Evolutionary conservation across 352 stramenopile genomes (phyloP), one percentile per base, ranked within the genome.

Genomic region (Pythium brachiatum): DNA sequence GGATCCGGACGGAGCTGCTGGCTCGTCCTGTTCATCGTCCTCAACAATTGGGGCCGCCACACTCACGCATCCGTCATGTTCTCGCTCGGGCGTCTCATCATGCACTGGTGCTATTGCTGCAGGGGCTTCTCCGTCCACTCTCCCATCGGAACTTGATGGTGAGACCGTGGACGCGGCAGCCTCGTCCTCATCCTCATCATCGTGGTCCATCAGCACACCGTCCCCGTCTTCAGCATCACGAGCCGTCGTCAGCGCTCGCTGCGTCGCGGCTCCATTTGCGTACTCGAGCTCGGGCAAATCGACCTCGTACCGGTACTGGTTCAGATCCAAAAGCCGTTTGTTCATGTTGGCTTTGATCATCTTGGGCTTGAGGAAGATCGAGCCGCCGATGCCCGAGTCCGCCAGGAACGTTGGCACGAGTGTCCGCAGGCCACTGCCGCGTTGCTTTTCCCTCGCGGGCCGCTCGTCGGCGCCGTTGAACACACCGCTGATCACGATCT

Each of bases 321-420:
- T 56, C 26, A 66, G 43, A 18, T 66, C 60, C 2, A 66, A 34
- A 31, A 66, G 44, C 6, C 52, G 50, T 39, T 41, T 55, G 31
- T 18, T 50, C 38, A 55, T 21, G 12, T 26, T 36, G 21, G 39
- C 7, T 13, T 52, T 39, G 29, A 66, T 27, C 52, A 60, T 60
- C 41, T 51, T 54, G 21, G 60, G 60, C 18, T 60, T 66, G 29
- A 66, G 27, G 25, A 66, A 66, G 20, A 66, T 36, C 8, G 60
- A 66, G 2, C 25, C 29, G 3, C 32, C 32, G 25, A 18, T 11
- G 13, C 46, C 46, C 16, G 36, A n/a, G 23, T 50, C 23, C 15
- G 16, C 26, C 9, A 62, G 32, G 9, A 56, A 54, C 20, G 8
- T 21, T 7, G 56, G 31, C 56, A 54, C 20, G 3, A 55, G 56